Conservation (phyloP, 495 filamentous ascomycete species). For the Penicillium taxi region DNA sequence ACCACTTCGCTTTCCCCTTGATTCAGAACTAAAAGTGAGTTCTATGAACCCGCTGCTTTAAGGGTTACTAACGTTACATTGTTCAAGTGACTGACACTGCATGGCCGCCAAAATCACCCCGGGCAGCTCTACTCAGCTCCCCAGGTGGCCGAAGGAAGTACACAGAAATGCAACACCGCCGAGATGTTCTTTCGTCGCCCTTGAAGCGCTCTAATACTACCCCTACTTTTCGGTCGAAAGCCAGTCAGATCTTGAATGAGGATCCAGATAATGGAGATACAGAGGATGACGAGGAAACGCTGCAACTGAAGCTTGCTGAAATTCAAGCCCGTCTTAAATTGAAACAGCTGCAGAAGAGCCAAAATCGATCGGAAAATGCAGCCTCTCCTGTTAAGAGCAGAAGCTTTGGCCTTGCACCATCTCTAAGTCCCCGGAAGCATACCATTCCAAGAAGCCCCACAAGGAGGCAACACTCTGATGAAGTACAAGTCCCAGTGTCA, state of each 20-base stretch:
- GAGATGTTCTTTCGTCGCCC: conserved; percentile 59
- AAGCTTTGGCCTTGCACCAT: conserved; percentile 15
- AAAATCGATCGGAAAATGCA: conserved; percentile 27
- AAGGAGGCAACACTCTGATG: conserved; percentile 15
- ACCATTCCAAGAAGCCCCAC: conserved; percentile 19
- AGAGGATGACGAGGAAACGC: conserved; percentile 85
- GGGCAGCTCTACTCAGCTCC: conserved; percentile 74
- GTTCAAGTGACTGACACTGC: conserved; percentile 43
- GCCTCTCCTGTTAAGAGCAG: conserved; percentile 20
- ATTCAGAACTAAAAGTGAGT: conserved; percentile 4
- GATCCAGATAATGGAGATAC: conserved; percentile 44
- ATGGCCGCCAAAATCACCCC: conserved; percentile 85
- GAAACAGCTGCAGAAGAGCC: conserved; percentile 68
- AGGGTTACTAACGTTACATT: not conserved
- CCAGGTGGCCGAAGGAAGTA: conserved; percentile 67
- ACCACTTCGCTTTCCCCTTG: conserved; percentile 1
- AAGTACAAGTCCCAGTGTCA: conserved; percentile 74
- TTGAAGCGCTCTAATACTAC: conserved; percentile 42
- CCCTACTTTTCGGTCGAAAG: conserved; percentile 30
- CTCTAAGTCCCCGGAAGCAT: conserved; percentile 15
- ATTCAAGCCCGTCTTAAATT: conserved; percentile 84
- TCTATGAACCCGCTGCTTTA: not conserved
- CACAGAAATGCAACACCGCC: conserved; percentile 54
- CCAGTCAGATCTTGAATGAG: conserved; percentile 26
- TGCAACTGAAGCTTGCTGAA: conserved; percentile 72